Evolutionary conservation across 495 filamentous ascomycete genomes (phyloP), one percentile per base, ranked within the genome.

Genomic region (Trichoderma asperelloides): DNA sequence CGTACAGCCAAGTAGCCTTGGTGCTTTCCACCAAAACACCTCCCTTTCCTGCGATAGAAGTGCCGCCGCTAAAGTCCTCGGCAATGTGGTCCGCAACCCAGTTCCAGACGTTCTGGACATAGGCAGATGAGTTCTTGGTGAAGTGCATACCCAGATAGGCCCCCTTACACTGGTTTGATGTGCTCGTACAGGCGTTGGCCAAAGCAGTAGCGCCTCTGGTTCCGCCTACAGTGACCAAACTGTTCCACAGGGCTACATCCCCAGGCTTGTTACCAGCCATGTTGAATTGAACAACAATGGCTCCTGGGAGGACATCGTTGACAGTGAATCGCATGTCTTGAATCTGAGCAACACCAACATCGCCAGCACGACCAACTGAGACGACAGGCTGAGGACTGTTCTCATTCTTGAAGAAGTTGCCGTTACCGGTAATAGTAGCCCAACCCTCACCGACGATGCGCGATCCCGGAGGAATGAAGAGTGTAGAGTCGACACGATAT

Each of bases 11-110:
- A 68, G 78, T 60, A 16, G 23, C 75, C 78, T 77, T 7, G 78
- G 71, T 73, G 45, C 80, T 80, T 68, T 87, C 83, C 18, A 83
- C 72, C 7, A 81, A 81, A 65, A 82, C 82, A 12, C 86, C 86
- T 0, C 75, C 75, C 23, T 77, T 79, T 9, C 79, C 79, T 67
- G 86, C 81, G 70, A 90, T 84, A 47, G 69, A 63, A 41, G 71
- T 69, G 72, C 74, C 64, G 21, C 47, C 2, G 21, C 37, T 9
- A 25, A 60, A 41, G 18, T 28, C 27, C 39, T 98, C 94, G 49
- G 97, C 88, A 67, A 93, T 92, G 77, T 98, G 94, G 74, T 98
- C 94, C 3, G 93, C 88, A 23, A 91, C 89, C 93, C 89, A 91
- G 0, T 83, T 78, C 84, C 81, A 86, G 67, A 83, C 81, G 77